Conservation (phyloP, 805 yeast species). For the Nakazawaea wyomingensis region DNA sequence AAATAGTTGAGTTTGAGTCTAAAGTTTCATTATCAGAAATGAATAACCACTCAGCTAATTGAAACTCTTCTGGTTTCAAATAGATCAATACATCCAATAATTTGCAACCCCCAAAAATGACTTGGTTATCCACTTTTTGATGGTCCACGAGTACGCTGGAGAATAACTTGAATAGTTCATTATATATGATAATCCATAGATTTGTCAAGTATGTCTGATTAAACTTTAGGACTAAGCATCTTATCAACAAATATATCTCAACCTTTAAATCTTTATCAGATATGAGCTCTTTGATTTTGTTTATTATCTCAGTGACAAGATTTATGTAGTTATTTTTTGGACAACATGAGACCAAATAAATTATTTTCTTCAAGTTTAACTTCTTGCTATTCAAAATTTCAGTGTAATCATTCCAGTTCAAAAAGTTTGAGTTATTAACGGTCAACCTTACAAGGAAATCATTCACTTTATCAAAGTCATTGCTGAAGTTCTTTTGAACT, state of each 20-base stretch:
- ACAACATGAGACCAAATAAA: slow-evolving; percentile 58
- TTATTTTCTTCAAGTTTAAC: slow-evolving; percentile 53
- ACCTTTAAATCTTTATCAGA: slow-evolving; percentile 27
- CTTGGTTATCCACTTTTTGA: slow-evolving; percentile 31
- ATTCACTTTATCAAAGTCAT: slow-evolving; percentile 23
- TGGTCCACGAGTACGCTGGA: slow-evolving; percentile 14
- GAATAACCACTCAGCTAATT: slow-evolving; percentile 79
- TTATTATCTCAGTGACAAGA: slow-evolving; percentile 43
- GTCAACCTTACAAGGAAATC: slow-evolving; percentile 7
- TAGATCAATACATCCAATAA: slow-evolving; percentile 70
- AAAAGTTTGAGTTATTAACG: slow-evolving; percentile 44
- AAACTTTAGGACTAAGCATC: slow-evolving; percentile 61
- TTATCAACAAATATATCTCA: slow-evolving; percentile 50
- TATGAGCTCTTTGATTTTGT: slow-evolving; percentile 40
- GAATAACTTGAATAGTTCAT: slow-evolving; percentile 42
- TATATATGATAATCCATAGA: slow-evolving; percentile 64
- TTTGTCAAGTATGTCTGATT: slow-evolving; percentile 60
- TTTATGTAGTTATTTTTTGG: slow-evolving; percentile 51
- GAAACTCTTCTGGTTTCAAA: slow-evolving; percentile 71
- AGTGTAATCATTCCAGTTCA: slow-evolving; percentile 64
- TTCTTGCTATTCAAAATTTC: slow-evolving; percentile 48
- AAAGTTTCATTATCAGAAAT: slow-evolving; percentile 44
- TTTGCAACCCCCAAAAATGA: slow-evolving; percentile 62
- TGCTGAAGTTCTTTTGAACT: slow-evolving; percentile 52
- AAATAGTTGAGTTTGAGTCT: slow-evolving; percentile 16